Evolutionary conservation across 116 monocot genomes (phyloP), one percentile per base, ranked within the genome.

Genomic region (Iris pallida): DNA sequence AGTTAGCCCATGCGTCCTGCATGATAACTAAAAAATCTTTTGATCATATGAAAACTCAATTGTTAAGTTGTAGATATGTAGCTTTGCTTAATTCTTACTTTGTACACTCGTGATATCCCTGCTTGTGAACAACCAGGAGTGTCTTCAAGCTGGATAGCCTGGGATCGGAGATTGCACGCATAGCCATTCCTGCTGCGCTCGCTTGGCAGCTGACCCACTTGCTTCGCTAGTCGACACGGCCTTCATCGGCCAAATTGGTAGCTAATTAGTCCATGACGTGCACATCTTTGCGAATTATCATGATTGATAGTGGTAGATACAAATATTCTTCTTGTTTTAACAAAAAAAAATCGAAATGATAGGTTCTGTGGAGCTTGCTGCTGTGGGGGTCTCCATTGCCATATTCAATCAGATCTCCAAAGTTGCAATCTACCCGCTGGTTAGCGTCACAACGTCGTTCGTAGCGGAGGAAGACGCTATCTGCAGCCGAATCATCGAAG

Each of bases 391-490:
- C 53, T 73, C 84, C 15, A 84, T 84, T 57, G 84, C 84, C 6
- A 73, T 80, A 60, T 80, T 80, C 44, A 84, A 84, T 51, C 84
- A 84, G 70, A 76, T 77, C 12, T 80, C 84, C 14, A 84, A 73
- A 73, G 61, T 84, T 65, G 73, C 77, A 2, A 80, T 84, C 42
- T 84, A 73, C 42, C 84, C 84, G 6, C 61, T 84, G 48, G 84
- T 84, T 57, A 84, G 84, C 51, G 77, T 84, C 9, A 77, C 84
- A 4, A 84, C 84, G 51, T 84, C 84, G 2, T 84, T 84, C 61
- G 84, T 84, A 6, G 84, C 84, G 0, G 84, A 84, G 69, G 84
- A 84, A 62, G 84, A 77, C 67, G 80, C 80, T 55, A 40, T 71
- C 6, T 58, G 71, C 17, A 65, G 54, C 58, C 17, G 65, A 42